Base-by-base conservation (phyloP, 768 basidiomycete species). In the Termitomyces sp. region DNA sequence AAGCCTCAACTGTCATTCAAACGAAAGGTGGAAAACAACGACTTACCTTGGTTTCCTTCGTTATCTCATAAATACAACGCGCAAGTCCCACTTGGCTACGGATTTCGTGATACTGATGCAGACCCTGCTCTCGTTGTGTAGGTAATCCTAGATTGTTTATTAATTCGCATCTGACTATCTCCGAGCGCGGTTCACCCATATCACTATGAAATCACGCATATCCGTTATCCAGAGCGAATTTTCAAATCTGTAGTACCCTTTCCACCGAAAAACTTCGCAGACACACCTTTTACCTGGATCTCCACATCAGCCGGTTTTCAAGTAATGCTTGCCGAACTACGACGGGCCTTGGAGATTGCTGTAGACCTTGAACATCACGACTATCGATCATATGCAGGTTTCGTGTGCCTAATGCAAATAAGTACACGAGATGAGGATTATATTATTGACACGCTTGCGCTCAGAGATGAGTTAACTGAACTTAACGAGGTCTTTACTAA, bases 301-400 rank as follows among this genome's bases (percentile, higher is more conserved):
- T 79, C 83, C 6, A 87, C 84, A 12, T 65, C 75, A 0, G 72
- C 75, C 18, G 74, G 76, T 5, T 77, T 97, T 44, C 70, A 80
- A 13, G 68, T 65, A 33, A 86, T 97, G 82, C 75, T 95, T 4
- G 79, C 78, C 13, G 79, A 81, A 56, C 78, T 98, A n/a, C 80
- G 81, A 28, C 67, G 69, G 5, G 80, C 78, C n/a, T 73, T 72
- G 26, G 94, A 96, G 70, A 85, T 98, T 54, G 96, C 97, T 0
- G 80, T 99, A 26, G 97, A 99, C 72, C 75, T 99, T 29, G 96
- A 99, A 72, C 90, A 98, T 68, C 94, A 98, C 76, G 88, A 83
- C 60, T 91, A 89, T 64, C 81, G 94, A 37, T 85, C 88, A 4
- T 98, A 89, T 68, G 70, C 72, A 12, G 96, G 97, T 2, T 93